Evolutionary conservation across 169 alveolate genomes (phyloP), one percentile per base, ranked within the genome.

Genomic region (Condylostoma magnum): DNA sequence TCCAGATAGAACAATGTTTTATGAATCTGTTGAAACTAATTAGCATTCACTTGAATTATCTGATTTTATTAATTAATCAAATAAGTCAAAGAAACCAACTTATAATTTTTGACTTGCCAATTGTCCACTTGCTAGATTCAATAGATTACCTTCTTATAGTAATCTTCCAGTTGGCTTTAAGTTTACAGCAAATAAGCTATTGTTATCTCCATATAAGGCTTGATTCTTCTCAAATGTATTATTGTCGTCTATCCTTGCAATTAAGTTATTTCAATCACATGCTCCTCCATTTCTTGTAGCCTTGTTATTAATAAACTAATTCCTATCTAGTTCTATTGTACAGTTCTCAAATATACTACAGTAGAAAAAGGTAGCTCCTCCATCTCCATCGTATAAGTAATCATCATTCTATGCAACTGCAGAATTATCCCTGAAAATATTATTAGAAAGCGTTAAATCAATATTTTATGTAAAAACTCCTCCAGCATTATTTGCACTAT

Each of bases 271-370:
- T 36, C 52, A 57, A 6, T 33, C 15, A 37, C 31, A 34, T 18
- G 69, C 69, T 57, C 69, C 69, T 36, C 69, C 69, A 18, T 30
- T 25, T 6, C 30, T 25, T 22, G n/a, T 53, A 27, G 65, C 43
- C n/a, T 28, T 25, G 20, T 25, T 25, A 27, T 31, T 34, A 25
- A 20, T 5, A 28, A 53, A 6, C 25, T 4, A 20, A 4, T 53
- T n/a, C 44, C 25, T 1, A 41, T n/a, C 2, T 5, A 4, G 30
- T 25, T 53, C 18, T 27, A 53, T 25, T n/a, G 2, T 27, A 4
- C 65, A 53, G 3, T 4, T 10, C 8, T 10, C 25, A 5, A 47
- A 47, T 2, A 22, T 30, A 22, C 25, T 47, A 6, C 55, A 47
- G 20, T 4, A 27, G 4, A 47, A 4, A 0, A 5, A 5, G 25